Evolutionary conservation across 108 stramenopile genomes (phyloP), one percentile per base, ranked within the genome.

Genomic region (Nitzschia sp.): DNA sequence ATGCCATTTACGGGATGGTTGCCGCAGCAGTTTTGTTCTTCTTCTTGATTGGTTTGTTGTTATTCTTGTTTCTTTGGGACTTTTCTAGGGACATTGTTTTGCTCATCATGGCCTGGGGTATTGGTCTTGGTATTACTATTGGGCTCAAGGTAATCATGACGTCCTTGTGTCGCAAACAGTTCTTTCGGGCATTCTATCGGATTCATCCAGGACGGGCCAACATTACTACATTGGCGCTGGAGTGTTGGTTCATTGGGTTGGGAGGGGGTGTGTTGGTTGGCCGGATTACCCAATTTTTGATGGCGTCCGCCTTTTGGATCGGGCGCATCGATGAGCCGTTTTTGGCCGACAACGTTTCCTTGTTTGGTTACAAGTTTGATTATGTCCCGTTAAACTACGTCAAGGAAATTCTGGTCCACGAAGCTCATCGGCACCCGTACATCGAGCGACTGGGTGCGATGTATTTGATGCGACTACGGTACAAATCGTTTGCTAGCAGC

Each of bases 361-460:
- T 61, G 46, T 66, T 76, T 21, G 79, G 38, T n/a, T 46, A 71
- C 31, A 34, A 51, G 3, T 46, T 75, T 45, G 75, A 54, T 38
- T 79, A 42, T 69, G 34, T 56, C 5, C 70, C 70, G 3, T 29
- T 28, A 4, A 25, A 46, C 34, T 82, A 74, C 56, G 29, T 53
- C 30, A 77, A 80, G 48, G 77, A 76, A 31, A 24, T 82, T 1
- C 60, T 85, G 36, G 13, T 58, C 19, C 71, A 79, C 42, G 81
- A 80, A 33, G 78, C 81, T 33, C 85, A 85, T 59, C 51, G 83
- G 11, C 89, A 91, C 66, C 89, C 86, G 0, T 91, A 80, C 60
- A 72, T 91, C 47, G 89, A 91, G 56, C 36, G 73, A 18, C 56
- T 91, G 18, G 72, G 79, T 0, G 34, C 45, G 1, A 82, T 87